Conservation (phyloP, 768 basidiomycete genomes). For the Gloeopeniophorella convolvens region DNA sequence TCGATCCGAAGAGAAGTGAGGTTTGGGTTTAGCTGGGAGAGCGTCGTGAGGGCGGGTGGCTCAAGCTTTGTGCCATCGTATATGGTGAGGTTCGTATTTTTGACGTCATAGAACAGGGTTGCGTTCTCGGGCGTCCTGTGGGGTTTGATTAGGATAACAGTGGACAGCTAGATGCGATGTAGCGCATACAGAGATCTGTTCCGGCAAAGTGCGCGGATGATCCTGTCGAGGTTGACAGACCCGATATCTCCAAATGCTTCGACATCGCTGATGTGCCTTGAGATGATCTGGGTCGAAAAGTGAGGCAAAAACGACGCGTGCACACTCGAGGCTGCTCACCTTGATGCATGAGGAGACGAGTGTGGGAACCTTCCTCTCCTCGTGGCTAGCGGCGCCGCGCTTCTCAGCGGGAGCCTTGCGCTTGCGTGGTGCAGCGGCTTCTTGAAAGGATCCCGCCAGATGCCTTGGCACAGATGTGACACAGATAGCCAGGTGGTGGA, state of each 20-base stretch:
- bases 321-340: slow-evolving; percentile 34
- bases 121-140: slow-evolving; percentile 72
- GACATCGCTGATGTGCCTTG: slow-evolving; percentile 82
- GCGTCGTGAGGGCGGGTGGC: slow-evolving; percentile 57
- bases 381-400: slow-evolving; percentile 60
- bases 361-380: slow-evolving; percentile 61
- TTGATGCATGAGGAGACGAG: slow-evolving; percentile 78
- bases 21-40: slow-evolving; percentile 80
- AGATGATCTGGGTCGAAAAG: slow-evolving; percentile 56
- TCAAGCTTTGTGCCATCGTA: slow-evolving; percentile 85
- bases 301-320: not conserved
- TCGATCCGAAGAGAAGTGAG: slow-evolving; percentile 74
- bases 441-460: slow-evolving; percentile 83
- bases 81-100: slow-evolving; percentile 60
- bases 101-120: slow-evolving; percentile 73
- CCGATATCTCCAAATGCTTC: slow-evolving; percentile 88
- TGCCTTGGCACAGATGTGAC: slow-evolving; percentile 75
- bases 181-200: slow-evolving; percentile 72
- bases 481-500: slow-evolving; percentile 71
- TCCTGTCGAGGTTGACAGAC: slow-evolving; percentile 72
- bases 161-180: not conserved
- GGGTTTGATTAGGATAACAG: not conserved
- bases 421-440: slow-evolving; percentile 58
- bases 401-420: slow-evolving; percentile 60
- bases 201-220: slow-evolving; percentile 76